Base-by-base conservation (phyloP, 805 yeast species). In the Limtongozyma cylindracea region DNA sequence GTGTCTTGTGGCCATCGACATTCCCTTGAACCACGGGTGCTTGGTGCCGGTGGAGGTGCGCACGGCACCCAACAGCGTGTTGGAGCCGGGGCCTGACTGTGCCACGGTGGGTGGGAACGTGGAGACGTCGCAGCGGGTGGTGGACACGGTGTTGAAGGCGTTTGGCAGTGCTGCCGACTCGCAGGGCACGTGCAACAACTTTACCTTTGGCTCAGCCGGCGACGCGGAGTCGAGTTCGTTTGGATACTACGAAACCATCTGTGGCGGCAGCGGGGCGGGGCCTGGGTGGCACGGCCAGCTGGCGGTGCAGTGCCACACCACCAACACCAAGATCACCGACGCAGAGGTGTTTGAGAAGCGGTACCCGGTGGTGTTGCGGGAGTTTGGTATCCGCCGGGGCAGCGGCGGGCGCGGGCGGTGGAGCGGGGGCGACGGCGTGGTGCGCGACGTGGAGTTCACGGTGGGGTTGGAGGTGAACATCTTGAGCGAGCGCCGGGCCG, bases 201-300 rank as follows among this genome's bases (percentile, higher is more conserved):
- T 84, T 33, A 82, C 94, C 0, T 84, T 82, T 49, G 95, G 95
- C 6, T 15, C 17, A 7, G 6, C 17, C 6, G 76, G 70, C 28
- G 84, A 78, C 21, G 30, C 32, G 8, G 29, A 30, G 8, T 57
- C 59, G 26, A 41, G 46, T 6, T 78, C 82, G 1, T 78, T 77
- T 41, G 93, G 94, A 0, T 80, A 80, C 41, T 80, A 80, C 40
- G 94, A 80, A 39, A 82, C 95, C 0, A 78, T 82, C 27, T 88
- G 92, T 26, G 95, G 95, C 27, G 95, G 95, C 1, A 73, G 80
- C 20, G 95, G 95, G 22, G 95, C 95, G 3, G 80, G 84, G 1
- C 61, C 71, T 2, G 65, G 66, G 2, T 78, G 91, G 82, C 47
- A 71, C 32, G 94, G 94, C 20, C 71, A 69, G 23, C 59, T 70